Conservation (phyloP, 441 rosid species). For the Gossypium laxum region DNA sequence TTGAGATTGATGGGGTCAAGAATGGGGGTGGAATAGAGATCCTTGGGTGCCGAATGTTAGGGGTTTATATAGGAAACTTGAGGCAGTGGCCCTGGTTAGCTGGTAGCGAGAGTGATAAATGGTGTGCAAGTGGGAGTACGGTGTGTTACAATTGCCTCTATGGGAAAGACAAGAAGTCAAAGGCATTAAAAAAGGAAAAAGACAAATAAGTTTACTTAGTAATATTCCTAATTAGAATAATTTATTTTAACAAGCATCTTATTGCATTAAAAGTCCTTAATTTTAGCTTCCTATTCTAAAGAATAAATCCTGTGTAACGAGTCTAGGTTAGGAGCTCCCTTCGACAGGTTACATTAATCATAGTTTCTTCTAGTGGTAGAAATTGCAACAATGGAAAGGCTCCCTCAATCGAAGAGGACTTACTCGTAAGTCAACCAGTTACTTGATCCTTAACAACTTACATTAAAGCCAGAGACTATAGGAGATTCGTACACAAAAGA, state of each 20-base stretch:
- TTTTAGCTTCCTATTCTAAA: not conserved
- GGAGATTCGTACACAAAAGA: not conserved
- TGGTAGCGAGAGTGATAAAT: not conserved
- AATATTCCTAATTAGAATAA: not conserved
- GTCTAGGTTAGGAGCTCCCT: not conserved
- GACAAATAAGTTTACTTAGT: not conserved
- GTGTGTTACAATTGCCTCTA: not conserved
- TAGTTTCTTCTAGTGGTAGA: not conserved
- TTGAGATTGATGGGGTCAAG: not conserved
- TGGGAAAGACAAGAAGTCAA: not conserved
- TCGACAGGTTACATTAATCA: not conserved
- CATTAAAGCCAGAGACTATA: not conserved
- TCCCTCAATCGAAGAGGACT: not conserved
- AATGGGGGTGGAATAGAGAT: not conserved
- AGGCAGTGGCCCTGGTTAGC: not conserved
- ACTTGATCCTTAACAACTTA: not conserved
- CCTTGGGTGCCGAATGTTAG: not conserved
- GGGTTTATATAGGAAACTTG: not conserved
- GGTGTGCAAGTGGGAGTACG: not conserved
- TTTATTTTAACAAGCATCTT: not conserved
- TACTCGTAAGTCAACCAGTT: not conserved
- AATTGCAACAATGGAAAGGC: not conserved
- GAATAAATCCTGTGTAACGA: not conserved
- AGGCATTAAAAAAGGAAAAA: not conserved
- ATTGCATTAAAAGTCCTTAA: not conserved